Base-by-base conservation (phyloP, 768 basidiomycete species). In the Omphalotus guepiniiformis region DNA sequence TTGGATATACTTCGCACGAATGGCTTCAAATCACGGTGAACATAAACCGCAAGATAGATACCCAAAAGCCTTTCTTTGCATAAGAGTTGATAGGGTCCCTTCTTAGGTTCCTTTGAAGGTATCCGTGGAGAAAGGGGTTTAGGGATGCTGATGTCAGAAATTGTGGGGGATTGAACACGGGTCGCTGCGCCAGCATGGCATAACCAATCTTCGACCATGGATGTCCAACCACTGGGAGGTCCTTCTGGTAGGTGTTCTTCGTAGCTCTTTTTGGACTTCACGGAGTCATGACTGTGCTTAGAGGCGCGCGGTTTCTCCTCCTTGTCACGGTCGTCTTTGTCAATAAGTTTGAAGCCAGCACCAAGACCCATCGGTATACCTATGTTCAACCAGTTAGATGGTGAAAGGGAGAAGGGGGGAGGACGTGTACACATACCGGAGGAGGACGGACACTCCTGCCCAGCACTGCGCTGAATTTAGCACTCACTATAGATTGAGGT, bases 61-160 rank as follows among this genome's bases (percentile, higher is more conserved):
- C 91, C 91, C 88, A 97, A 86, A 68, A 97, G 74, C 25, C 94
- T 76, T 57, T 96, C 93, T 66, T 97, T 97, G 45, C 80, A 75
- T 9, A 95, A 70, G 21, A 94, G 74, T 52, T 88, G 75, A 59
- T 96, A 97, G 13, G 90, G 91, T 0, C 88, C 90, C 54, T 74
- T 73, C 45, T 73, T 67, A 13, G 64, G 61, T 23, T 74, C 73
- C 48, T 72, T 76, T 1, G 66, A 60, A 1, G 68, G 60, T 26
- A 65, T 64, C 12, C 72, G 68, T 35, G 74, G 67, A 32, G 72
- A 63, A 22, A 79, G 55, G 4, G 67, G 69, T 48, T 65, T 65
- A 6, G 74, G 68, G 6, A 65, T 65, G 39, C 74, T 67, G 36
- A 74, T 67, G 42, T 77, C 73, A 12, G 74, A 67, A 7, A 67